Conservation (phyloP, 2,329 filamentous ascomycete species). For the Canariomyces notabilis region DNA sequence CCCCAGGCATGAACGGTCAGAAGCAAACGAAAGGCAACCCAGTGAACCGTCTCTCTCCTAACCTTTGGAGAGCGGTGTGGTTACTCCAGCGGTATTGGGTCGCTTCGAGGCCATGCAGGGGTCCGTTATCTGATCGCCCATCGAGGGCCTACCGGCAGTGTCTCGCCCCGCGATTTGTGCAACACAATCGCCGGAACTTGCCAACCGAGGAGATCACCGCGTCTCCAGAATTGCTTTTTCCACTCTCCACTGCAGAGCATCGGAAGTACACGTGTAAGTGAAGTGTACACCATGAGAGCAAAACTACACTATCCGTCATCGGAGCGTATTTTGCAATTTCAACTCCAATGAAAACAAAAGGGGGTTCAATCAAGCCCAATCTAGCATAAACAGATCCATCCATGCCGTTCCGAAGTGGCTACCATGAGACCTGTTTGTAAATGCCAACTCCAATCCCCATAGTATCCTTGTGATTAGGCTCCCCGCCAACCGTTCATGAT, state of each 20-base stretch:
- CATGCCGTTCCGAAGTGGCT: slow-evolving; percentile 3
- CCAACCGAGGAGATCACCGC: slow-evolving; percentile 4
- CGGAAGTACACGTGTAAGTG: no score
- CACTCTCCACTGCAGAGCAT: neutral
- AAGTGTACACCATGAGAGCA: no score
- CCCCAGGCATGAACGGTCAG: neutral
- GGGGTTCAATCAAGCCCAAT: neutral
- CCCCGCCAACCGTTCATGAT: neutral
- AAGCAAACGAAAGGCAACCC: neutral
- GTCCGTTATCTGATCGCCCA: neutral
- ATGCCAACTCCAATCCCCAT: neutral
- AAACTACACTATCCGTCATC: slow-evolving; percentile 6
- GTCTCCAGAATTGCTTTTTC: neutral
- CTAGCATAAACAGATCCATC: no score
- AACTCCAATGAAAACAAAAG: neutral
- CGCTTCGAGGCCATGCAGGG: neutral
- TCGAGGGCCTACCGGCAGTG: neutral
- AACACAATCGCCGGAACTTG: neutral
- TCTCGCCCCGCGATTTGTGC: neutral
- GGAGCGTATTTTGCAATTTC: neutral
- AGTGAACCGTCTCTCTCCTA: neutral
- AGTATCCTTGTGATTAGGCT: neutral
- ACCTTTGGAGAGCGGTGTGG: neutral
- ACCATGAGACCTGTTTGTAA: slow-evolving; percentile 2
- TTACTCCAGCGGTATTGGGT: neutral